Base-by-base conservation (phyloP, 2,329 filamentous ascomycete species). In the Aspergillus cejpii region DNA sequence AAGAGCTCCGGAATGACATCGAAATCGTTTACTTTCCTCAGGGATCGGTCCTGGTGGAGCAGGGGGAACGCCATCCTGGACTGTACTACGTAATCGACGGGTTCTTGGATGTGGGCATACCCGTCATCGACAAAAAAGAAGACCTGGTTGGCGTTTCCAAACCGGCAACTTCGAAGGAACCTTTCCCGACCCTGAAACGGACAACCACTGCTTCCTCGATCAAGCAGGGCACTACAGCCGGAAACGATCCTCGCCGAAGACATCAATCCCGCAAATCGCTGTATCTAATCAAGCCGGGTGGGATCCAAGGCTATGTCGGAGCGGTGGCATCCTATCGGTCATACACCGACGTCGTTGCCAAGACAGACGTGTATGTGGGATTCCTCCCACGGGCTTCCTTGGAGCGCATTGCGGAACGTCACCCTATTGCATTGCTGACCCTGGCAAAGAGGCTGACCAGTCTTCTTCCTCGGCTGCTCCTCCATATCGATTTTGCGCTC, bases 1-100 rank as follows among this genome's bases (percentile, higher is more conserved):
- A 88, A 47, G 91, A 97, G 49, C 78, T 97, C 68, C 85, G 84
- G 51, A 84, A 94, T 50, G 92, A 98, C 42, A 80, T 97, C 2
- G 92, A 98, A 61, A 96, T 98, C 53, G 92, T 98, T 5, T 97
- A 87, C 70, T 98, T 98, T 54, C 91, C 90, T 0, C 87, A 97
- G 64, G 90, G 87, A 2, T 91, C 92, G 1, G 85, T 98, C 0
- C 76, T 98, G 12, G 90, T 98, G 0, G 92, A 98, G 60, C 90
- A 97, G 69, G 91, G 92, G 7, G 92, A 98, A 64, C 80, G 92
- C n/a, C 95, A 94, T 56, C 92, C 92, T 0, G 92, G 92, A 0
- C 66, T 98, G 0, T 98, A 98, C 69, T 98, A 98, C 66, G 91
- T 98, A 2, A 85, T 98, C 39, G 92, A 98, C 63, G 92, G 92